Conservation (phyloP, 164 flowering plant genomes). For the Chimonanthus praecox region DNA sequence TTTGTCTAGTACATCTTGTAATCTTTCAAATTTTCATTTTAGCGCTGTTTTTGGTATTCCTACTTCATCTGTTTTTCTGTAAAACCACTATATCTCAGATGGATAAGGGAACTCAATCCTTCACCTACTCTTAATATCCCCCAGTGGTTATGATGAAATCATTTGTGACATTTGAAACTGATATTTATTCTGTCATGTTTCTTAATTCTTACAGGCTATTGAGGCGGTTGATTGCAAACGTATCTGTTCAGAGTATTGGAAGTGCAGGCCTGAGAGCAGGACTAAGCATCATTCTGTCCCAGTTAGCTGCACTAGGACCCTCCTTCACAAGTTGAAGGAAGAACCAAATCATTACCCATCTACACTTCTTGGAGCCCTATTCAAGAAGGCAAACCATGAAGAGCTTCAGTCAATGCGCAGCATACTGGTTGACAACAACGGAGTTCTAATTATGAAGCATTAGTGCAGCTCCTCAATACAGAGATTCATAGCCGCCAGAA, state of each 20-base stretch:
- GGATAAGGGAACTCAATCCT: neutral
- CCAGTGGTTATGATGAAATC: neutral
- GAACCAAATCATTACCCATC: slow-evolving; percentile 10
- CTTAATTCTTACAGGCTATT: slow-evolving; percentile 15
- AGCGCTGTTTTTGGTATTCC: too few relatives aligned
- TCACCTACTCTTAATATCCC: neutral
- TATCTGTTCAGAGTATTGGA: slow-evolving; percentile 70
- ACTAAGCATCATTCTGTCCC: slow-evolving; percentile 18
- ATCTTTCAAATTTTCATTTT: too few relatives aligned
- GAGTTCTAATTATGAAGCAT: neutral
- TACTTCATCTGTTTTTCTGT: too few relatives aligned
- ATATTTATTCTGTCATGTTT: neutral
- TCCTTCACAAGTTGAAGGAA: slow-evolving; percentile 9
- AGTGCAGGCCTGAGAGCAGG: slow-evolving; percentile 44
- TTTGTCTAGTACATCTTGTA: too few relatives aligned
- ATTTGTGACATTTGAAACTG: neutral
- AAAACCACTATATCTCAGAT: too few relatives aligned
- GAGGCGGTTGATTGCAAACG: slow-evolving; percentile 59
- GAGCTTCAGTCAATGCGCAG: slow-evolving; percentile 45
- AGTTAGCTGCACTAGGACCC: slow-evolving; percentile 3
- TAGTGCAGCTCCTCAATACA: neutral
- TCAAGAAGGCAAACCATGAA: slow-evolving; percentile 64
- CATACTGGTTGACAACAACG: neutral
- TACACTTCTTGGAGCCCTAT: slow-evolving; percentile 33
- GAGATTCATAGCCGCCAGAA: slow-evolving; percentile 2